Percentiles rank a stretch among this genome's conserved stretches.
Conservation (phyloP, 2,329 filamentous ascomycete species). For the Alternaria tenuissima region DNA sequence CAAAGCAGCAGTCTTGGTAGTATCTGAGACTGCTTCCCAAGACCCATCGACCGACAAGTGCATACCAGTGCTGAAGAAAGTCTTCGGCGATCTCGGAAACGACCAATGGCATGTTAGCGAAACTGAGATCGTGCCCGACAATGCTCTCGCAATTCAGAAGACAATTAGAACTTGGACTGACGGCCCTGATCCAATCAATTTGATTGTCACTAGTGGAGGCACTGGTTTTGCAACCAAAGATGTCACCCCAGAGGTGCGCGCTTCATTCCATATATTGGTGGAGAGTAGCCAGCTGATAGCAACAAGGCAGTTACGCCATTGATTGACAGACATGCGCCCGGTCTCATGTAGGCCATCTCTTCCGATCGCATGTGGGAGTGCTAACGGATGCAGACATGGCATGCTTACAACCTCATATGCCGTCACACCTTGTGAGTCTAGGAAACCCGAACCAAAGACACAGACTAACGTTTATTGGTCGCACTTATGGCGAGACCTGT, state of each 20-base stretch:
- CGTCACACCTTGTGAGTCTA: conserved; percentile 83
- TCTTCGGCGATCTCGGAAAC: conserved; percentile 72
- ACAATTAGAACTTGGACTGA: conserved; percentile 79
- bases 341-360: conserved; percentile 70
- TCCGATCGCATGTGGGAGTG: background rate
- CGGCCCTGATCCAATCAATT: conserved; percentile 66
- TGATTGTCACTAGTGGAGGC: conserved; percentile 89
- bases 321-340: conserved; percentile 84
- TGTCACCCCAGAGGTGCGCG: conserved; percentile 82
- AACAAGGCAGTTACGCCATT: conserved; percentile 77
- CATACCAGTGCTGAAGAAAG: conserved; percentile 69
- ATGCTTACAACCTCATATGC: conserved; percentile 87
- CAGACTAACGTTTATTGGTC: conserved; percentile 64
- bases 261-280: background rate
- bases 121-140: conserved; percentile 81
- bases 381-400: conserved; percentile 68
- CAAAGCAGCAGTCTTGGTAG: conserved; percentile 79
- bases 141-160: conserved; percentile 75
- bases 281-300: conserved; percentile 7
- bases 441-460: background rate
- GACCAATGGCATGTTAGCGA: conserved; percentile 75
- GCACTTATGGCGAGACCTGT: conserved; percentile 96
- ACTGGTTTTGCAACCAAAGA: conserved; percentile 91
- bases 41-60: conserved; percentile 83
- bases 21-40: conserved; percentile 87